Evolutionary conservation across 768 basidiomycete species (phyloP).

Genomic region (Russula compacta): DNA sequence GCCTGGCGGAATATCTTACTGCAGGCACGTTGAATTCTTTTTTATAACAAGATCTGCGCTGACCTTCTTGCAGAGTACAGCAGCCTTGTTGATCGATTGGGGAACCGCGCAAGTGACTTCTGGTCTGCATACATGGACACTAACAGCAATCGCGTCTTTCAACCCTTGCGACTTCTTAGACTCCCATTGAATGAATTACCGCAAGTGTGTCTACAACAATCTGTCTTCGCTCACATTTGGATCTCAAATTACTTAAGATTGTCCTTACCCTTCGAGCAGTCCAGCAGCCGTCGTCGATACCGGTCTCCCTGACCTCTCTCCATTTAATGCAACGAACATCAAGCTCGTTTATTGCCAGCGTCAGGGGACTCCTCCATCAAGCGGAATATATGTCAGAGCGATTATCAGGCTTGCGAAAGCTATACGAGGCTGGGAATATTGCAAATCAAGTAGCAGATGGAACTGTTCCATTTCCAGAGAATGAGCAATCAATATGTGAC

Average conservation of each 20-base stretch:
- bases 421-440: constrained; percentile 59
- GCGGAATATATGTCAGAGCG: constrained; percentile 48
- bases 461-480: constrained; percentile 29
- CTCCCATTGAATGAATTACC: constrained; percentile 12
- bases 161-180: neutral
- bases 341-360: constrained; percentile 37
- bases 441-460: constrained; percentile 52
- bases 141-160: neutral
- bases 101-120: constrained; percentile 11
- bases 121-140: neutral
- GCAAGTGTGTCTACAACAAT: constrained; percentile 7
- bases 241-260: constrained; percentile 5
- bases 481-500: constrained; percentile 10
- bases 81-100: constrained; percentile 12
- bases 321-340: constrained; percentile 49
- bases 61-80: constrained; percentile 6
- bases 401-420: constrained; percentile 43
- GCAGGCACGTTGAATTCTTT: constrained; percentile 25
- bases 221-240: neutral
- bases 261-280: constrained; percentile 21
- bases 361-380: constrained; percentile 43
- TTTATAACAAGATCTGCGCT: too few species aligned
- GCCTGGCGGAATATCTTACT: constrained; percentile 45
- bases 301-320: constrained; percentile 24
- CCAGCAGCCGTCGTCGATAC: constrained; percentile 19